phyloP scores from a whole-genome alignment of 345 rosid species.

The Populus nigra region DNA sequence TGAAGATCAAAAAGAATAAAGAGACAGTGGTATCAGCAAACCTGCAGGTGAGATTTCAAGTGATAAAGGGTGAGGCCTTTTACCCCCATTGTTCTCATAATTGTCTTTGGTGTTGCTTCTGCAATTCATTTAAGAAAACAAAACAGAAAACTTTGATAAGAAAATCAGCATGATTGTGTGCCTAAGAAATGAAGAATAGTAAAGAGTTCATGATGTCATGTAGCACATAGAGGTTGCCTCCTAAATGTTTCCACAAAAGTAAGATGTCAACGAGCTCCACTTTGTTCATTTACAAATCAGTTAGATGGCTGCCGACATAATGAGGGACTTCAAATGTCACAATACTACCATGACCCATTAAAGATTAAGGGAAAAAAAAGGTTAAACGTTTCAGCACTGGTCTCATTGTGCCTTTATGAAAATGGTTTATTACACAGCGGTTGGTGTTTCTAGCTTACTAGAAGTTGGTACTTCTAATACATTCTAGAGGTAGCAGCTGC shows the following conservation, averaged over 20 bases:
- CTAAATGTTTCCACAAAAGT: not conserved
- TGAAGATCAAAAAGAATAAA: not conserved
- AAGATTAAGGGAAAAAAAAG: not conserved
- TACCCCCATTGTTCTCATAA: slow-evolving; percentile 40
- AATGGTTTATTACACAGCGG: not conserved
- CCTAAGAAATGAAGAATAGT: not conserved
- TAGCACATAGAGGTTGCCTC: not conserved
- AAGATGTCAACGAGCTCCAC: not conserved
- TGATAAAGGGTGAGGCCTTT: slow-evolving; percentile 41
- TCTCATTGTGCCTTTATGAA: not conserved
- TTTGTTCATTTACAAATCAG: not conserved
- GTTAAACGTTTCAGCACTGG: not conserved
- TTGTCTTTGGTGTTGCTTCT: slow-evolving; percentile 39
- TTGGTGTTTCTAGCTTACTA: not conserved
- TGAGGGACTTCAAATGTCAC: not conserved
- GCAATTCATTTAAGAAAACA: slow-evolving; percentile 6
- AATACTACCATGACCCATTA: not conserved
- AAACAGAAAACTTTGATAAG: not conserved
- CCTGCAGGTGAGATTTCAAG: slow-evolving; percentile 38
- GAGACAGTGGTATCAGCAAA: slow-evolving; percentile 9
- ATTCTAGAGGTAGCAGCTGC: not conserved
- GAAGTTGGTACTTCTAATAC: not conserved
- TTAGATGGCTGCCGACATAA: not conserved
- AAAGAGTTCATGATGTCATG: not conserved
- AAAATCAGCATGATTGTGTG: not conserved